Evolutionary conservation across 2,329 filamentous ascomycete species (phyloP).

Genomic region (Dactylellina cionopaga): DNA sequence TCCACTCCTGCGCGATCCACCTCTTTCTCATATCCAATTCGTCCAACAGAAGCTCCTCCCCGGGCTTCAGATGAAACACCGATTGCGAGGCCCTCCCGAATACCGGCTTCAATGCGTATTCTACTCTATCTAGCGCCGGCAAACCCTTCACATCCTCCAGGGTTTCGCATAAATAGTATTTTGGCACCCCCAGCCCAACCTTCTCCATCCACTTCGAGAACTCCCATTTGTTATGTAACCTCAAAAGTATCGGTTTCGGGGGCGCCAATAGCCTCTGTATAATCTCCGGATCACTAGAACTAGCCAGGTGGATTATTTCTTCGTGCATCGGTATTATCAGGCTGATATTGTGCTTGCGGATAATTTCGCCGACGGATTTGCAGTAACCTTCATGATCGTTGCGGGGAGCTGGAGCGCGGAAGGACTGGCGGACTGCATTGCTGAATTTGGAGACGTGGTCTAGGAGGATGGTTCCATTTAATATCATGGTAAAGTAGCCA

Average conservation of each 20-base stretch:
- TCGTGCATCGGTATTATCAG: slow-evolving; percentile 58
- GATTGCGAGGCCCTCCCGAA: slow-evolving; percentile 57
- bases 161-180: slow-evolving; percentile 56
- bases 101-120: slow-evolving; percentile 58
- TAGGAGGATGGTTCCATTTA: neutral
- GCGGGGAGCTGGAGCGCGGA: slow-evolving; percentile 54
- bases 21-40: slow-evolving; percentile 47
- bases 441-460: slow-evolving; percentile 57
- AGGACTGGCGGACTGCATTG: slow-evolving; percentile 52
- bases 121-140: slow-evolving; percentile 47
- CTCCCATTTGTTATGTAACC: slow-evolving; percentile 59
- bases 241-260: slow-evolving; percentile 55
- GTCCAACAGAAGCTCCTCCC: slow-evolving; percentile 19
- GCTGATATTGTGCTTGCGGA: slow-evolving; percentile 54
- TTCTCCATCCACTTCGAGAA: slow-evolving; percentile 56
- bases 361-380: slow-evolving; percentile 40
- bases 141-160: slow-evolving; percentile 52
- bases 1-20: slow-evolving; percentile 58
- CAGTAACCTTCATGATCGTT: slow-evolving; percentile 54
- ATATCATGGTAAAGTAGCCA: neutral
- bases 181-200: slow-evolving; percentile 56
- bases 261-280: slow-evolving; percentile 57
- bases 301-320: slow-evolving; percentile 58
- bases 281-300: slow-evolving; percentile 55
- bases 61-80: slow-evolving; percentile 53